Conservation (phyloP, 768 basidiomycete genomes). For the Grammothele lineata region DNA sequence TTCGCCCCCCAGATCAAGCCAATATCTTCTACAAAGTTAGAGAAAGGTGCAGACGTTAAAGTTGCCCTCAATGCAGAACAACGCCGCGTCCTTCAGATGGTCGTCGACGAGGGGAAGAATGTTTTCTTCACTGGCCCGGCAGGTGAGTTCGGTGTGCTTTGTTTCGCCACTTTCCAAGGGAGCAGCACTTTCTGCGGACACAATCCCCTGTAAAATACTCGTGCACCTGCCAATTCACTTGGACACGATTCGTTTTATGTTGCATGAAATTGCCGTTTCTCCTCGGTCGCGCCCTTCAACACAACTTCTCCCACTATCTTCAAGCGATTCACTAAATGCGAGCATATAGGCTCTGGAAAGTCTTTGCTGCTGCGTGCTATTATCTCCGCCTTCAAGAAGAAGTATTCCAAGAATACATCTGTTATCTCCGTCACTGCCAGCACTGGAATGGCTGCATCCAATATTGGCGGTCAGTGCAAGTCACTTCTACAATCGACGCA, state of each 20-base stretch:
- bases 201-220: too few relatives aligned
- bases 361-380: constrained; percentile 56
- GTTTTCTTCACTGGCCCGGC: constrained; percentile 70
- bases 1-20: constrained; percentile 30
- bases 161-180: not conserved
- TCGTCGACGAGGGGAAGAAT: constrained; percentile 52
- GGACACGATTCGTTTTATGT: too few relatives aligned
- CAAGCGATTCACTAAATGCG: not conserved
- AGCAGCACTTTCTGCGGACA: not conserved
- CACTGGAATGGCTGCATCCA: constrained; percentile 64
- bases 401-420: constrained; percentile 39
- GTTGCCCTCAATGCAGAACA: constrained; percentile 54
- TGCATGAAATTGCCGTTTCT: too few relatives aligned
- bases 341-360: constrained; percentile 56
- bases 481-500: not conserved
- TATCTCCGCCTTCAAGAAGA: constrained; percentile 46
- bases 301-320: not conserved
- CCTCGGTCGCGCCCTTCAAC: too few relatives aligned
- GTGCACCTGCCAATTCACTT: too few relatives aligned
- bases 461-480: constrained; percentile 60
- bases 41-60: too few relatives aligned
- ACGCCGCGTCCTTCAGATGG: constrained; percentile 43
- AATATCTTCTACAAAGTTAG: too few relatives aligned
- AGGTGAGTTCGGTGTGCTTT: constrained; percentile 34
- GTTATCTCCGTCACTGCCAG: constrained; percentile 55